A percentile compares a stretch with the other conserved stretches of the same genome.
Conservation (phyloP, 345 rosid species). For the Eucalyptus curtisii region DNA sequence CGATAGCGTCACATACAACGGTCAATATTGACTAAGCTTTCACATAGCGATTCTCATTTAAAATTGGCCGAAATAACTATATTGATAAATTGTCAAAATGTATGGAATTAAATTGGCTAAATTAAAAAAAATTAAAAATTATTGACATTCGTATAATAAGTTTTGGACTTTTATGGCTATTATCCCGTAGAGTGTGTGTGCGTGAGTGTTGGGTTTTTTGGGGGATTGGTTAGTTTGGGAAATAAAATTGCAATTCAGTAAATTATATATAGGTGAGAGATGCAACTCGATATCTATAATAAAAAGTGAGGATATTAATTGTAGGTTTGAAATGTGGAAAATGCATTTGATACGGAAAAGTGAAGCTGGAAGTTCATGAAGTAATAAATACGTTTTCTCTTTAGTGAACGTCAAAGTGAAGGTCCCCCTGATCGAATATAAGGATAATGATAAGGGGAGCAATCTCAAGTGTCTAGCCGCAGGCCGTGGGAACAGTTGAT, state of each 20-base stretch:
- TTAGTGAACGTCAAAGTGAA: background rate
- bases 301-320: background rate
- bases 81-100: too few relatives aligned
- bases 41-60: background rate
- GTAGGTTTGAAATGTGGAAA: background rate
- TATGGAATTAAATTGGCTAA: too few relatives aligned
- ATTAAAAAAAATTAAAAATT: too few relatives aligned
- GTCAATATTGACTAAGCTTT: rapidly evolving
- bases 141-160: rapidly evolving
- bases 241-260: background rate
- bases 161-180: background rate
- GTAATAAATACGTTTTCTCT: background rate
- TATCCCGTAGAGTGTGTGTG: background rate
- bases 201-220: background rate
- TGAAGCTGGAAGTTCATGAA: background rate
- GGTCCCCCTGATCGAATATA: background rate
- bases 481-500: background rate
- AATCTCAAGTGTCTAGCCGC: background rate
- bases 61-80: rapidly evolving
- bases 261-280: background rate
- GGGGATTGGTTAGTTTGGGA: background rate
- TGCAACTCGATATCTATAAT: background rate
- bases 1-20: rapidly evolving
- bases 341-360: background rate
- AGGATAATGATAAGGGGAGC: background rate